phyloP scores from a whole-genome alignment of 2,329 filamentous ascomycete genomes.

The Curvularia verruculosa region DNA sequence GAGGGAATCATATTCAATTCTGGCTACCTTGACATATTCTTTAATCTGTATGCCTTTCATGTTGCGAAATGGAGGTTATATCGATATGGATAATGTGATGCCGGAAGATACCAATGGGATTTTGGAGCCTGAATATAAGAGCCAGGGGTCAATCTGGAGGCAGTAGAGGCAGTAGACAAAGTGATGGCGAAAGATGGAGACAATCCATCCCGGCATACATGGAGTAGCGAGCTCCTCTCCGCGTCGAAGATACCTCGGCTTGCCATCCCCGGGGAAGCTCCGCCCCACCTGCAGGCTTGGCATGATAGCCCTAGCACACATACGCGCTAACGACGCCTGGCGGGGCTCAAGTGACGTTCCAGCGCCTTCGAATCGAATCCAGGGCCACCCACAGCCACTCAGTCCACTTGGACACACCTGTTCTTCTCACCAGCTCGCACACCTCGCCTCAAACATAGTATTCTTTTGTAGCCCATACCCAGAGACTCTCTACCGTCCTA shows the following conservation, averaged over 20 bases:
- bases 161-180: background rate
- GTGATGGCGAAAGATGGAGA: background rate
- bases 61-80: background rate
- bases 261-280: conserved; percentile 8
- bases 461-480: conserved; percentile 1
- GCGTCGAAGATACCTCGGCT: conserved; percentile 17
- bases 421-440: conserved; percentile 11
- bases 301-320: conserved; percentile 5
- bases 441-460: conserved; percentile 4
- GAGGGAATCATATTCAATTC: conserved; percentile 8
- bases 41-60: conserved; percentile 79
- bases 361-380: conserved; percentile 36
- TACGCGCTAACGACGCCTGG: conserved; percentile 23
- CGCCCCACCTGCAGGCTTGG: conserved; percentile 9
- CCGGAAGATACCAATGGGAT: background rate
- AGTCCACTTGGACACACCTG: conserved; percentile 8
- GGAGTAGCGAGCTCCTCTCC: conserved; percentile 10
- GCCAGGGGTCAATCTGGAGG: background rate
- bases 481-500: background rate
- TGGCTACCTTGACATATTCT: conserved; percentile 72
- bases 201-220: conserved; percentile 4
- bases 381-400: conserved; percentile 15
- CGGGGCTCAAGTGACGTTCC: conserved; percentile 33
- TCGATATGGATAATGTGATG: background rate
- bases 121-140: too few species aligned